Evolutionary conservation across 495 filamentous ascomycete genomes (phyloP).

Genomic region (Tuber indicum): DNA sequence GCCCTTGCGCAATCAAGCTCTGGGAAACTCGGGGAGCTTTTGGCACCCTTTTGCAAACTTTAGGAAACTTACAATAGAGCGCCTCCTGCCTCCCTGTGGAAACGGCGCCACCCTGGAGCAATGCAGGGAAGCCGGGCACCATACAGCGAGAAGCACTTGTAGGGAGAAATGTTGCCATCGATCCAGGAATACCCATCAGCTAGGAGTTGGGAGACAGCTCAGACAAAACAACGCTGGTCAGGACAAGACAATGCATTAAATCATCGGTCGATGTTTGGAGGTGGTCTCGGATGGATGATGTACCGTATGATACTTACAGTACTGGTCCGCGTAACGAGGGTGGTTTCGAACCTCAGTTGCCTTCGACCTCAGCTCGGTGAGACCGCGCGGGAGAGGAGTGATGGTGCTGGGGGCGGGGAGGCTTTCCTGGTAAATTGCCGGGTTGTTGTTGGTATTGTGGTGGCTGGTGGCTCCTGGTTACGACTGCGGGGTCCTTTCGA

Average conservation of each 20-base stretch:
- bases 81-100: neutral
- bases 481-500: neutral
- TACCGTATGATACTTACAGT: neutral
- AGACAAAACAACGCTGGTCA: neutral
- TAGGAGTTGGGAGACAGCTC: neutral
- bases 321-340: neutral
- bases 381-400: neutral
- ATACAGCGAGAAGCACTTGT: neutral
- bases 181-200: neutral
- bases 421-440: neutral
- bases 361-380: neutral
- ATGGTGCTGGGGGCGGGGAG: neutral
- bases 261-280: neutral
- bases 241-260: neutral
- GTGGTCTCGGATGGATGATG: neutral
- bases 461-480: neutral
- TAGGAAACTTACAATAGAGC: neutral
- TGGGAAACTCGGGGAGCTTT: neutral
- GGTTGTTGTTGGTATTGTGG: neutral
- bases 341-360: neutral
- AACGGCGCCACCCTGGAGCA: neutral
- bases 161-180: neutral
- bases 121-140: neutral
- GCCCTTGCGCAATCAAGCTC: neutral
- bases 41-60: neutral